Percentiles rank a stretch among this genome's conserved stretches.
phyloP scores from a whole-genome alignment of 176 grass and related monocot species.

The Tuctoria greenei region DNA sequence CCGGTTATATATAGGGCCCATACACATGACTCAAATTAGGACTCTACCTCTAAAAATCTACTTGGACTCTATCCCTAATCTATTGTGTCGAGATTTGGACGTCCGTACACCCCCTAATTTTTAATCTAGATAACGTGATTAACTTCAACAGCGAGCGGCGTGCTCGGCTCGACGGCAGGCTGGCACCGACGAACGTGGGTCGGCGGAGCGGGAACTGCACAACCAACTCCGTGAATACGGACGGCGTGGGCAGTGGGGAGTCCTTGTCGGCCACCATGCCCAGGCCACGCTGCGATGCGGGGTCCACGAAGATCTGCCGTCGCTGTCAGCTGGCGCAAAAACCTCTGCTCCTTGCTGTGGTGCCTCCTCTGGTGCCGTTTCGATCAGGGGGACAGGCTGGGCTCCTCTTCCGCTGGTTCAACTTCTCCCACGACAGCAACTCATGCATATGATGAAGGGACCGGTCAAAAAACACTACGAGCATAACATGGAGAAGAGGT shows the following conservation, averaged over 20 bases:
- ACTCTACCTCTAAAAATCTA: no score
- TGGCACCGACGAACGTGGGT: conserved; percentile 66
- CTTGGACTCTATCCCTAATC: no score
- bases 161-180: no score
- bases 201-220: conserved; percentile 48
- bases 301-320: conserved; percentile 66
- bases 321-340: neutral
- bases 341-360: neutral
- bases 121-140: no score
- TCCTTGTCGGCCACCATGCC: conserved; percentile 57
- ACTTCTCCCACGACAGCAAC: neutral
- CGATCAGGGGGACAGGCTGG: neutral
- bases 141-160: no score
- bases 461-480: conserved; percentile 59
- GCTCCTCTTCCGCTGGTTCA: neutral
- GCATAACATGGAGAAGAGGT: conserved; percentile 45
- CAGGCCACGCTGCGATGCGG: conserved; percentile 58
- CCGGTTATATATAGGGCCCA: no score
- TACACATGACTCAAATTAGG: no score
- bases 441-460: conserved; percentile 51
- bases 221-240: conserved; percentile 58
- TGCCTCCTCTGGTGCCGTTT: neutral
- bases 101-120: no score
- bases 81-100: no score
- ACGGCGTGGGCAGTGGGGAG: conserved; percentile 52